Base-by-base conservation (phyloP, 2,329 filamentous ascomycete species). In the Hypocreales sp. region DNA sequence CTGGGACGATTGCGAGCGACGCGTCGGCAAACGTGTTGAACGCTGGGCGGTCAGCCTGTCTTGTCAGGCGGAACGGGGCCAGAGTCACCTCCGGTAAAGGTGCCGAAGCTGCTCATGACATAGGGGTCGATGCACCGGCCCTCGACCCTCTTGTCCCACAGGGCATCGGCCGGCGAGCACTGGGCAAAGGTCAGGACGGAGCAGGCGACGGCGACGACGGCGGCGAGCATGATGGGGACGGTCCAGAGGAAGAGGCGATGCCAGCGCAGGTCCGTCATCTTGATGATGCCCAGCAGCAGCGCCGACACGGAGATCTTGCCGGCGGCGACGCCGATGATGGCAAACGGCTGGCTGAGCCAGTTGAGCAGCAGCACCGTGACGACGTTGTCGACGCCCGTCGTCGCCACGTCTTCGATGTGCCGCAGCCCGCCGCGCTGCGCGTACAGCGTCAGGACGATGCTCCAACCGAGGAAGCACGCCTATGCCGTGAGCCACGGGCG, bases 21-120 rank as follows among this genome's bases (percentile, higher is more conserved):
- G 37, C 39, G 18, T 41, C 36, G 16, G 36, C 35, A 25, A 41
- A 40, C 2, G 39, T 41, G 14, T 38, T 35, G 24, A 36, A 41
- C 1, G 33, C 39, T 41, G n/a, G 8, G 7, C 12, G 8, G n/a
- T 25, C 14, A 12, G 21, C 20, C 11, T 18, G 20, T 22, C 9
- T 2, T 6, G 10, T 11, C 10, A 22, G 7, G 20, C 10, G 7
- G 5, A 22, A 22, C 5, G 6, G 5, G 20, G 20, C 12, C 20
- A 8, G 10, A 22, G 32, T 24, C 20, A 40, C 37, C 28, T 26
- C 34, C 37, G 7, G 35, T 35, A 31, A 40, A 40, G 1, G 31
- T 38, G 12, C 35, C 37, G 16, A 36, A 37, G 15, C 30, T 27
- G 8, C 30, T 22, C 33, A 37, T 35, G 28, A 36, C 30, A n/a